Base-by-base conservation (phyloP, 768 basidiomycete genomes). In the Lactarius evosmus region DNA sequence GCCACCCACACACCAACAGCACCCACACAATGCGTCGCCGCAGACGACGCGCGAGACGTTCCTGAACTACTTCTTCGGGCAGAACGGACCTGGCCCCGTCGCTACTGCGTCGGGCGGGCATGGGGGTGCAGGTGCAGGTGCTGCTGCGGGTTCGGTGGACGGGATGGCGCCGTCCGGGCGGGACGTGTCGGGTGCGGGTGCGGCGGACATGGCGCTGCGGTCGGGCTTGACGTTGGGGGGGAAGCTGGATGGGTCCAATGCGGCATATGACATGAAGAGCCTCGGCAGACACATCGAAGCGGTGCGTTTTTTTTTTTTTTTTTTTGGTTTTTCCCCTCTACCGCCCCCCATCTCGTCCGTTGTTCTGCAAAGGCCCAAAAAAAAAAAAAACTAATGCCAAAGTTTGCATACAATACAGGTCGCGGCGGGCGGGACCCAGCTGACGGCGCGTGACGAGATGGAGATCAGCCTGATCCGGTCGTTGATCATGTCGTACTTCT, bases 241-340 rank as follows among this genome's bases (percentile, higher is more conserved):
- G 16, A 88, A 85, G 76, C 77, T 83, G 56, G 91, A 95, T 69
- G 89, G 83, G 54, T 89, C 80, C 73, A 89, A 82, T 69, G 90
- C 95, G 60, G 95, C 91, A 53, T 98, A 87, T 74, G 97, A 98
- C 74, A 99, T 99, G 97, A 98, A 94, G 82, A 97, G 94, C 72
- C 80, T 98, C 58, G 94, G 95, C 49, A 95, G 90, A 76, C 97
- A 99, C 72, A 91, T 99, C 63, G 97, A 99, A 75, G 92, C 95
- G 67, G 95, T 98, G 71, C 82, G 92, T 85, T 30, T 16, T 17
- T 4, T 64, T 30, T 8, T 34, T 22, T 6, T 34, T 8, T 29
- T 8, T 5, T 11, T 34, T 41, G n/a, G n/a, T n/a, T n/a, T n/a
- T n/a, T n/a, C n/a, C n/a, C n/a, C n/a, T n/a, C n/a, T n/a, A n/a